Conservation (phyloP, 352 stramenopile genomes). For the Thalassiosira livingstoniorum region DNA sequence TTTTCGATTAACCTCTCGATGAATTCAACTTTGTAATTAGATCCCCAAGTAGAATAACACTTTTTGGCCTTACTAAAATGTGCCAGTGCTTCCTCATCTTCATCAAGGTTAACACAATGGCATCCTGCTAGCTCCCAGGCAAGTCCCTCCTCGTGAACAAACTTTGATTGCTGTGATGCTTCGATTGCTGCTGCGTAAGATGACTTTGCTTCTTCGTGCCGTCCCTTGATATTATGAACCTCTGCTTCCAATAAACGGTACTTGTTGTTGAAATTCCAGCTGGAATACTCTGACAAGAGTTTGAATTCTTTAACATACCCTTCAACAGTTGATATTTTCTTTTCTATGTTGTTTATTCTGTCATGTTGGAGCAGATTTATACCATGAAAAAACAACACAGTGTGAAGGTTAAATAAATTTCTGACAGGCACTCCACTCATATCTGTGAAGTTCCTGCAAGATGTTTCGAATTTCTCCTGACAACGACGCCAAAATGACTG, state of each 20-base stretch:
- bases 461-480: not conserved
- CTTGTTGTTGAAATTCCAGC: conserved; percentile 52
- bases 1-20: too few relatives aligned
- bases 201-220: conserved; percentile 37
- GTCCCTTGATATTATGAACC: conserved; percentile 30
- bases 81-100: conserved; percentile 10
- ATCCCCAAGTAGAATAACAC: conserved; percentile 45
- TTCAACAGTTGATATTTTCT: conserved; percentile 22
- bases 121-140: conserved; percentile 45
- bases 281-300: conserved; percentile 2
- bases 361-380: conserved; percentile 37
- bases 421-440: too few relatives aligned
- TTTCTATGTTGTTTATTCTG: conserved; percentile 12
- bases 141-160: conserved; percentile 53
- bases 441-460: too few relatives aligned
- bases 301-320: conserved; percentile 11
- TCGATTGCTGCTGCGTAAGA: conserved; percentile 43
- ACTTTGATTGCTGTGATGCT: conserved; percentile 32
- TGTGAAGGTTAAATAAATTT: too few relatives aligned
- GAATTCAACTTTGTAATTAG: conserved; percentile 26
- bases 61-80: conserved; percentile 31
- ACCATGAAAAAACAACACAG: conserved; percentile 31
- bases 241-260: conserved; percentile 45
- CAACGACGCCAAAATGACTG: conserved; percentile 45
- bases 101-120: conserved; percentile 40